Base-by-base conservation (phyloP, 116 monocot species). In the Dioscorea cayenensis region DNA sequence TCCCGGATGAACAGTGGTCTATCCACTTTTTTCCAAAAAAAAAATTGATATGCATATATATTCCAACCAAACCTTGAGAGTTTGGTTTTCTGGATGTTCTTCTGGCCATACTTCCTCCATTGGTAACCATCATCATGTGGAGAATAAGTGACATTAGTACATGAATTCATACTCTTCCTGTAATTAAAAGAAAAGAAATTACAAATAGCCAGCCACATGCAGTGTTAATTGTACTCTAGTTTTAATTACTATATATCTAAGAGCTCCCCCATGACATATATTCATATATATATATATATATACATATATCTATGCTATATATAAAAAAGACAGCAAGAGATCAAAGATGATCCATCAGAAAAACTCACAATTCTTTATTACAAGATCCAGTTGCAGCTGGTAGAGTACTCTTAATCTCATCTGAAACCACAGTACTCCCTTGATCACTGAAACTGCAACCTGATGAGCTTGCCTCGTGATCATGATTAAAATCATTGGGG, bases 51-150 rank as follows among this genome's bases (percentile, higher is more conserved):
- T n/a, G n/a, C n/a, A n/a, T n/a, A n/a, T n/a, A n/a, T n/a, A 25
- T 4, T 14, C 4, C 16, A 7, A n/a, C 13, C 17, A 9, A 23
- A 78, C 78, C 72, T 78, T 71, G 49, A 20, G 20, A 43, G 63
- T 14, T 72, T 66, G n/a, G 35, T 16, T 2, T 50, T 62, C 5
- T 43, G 25, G 52, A 78, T 72, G 18, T 72, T 52, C 65, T 78
- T 78, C 25, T 78, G 63, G 28, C 78, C 78, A 59, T 78, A 78
- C 50, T 78, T 78, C 51, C 78, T 78, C 78, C 78, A 78, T 38
- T 66, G 72, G 35, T 78, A 59, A 49, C 78, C 78, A 35, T 78
- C 73, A 48, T 67, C 20, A 60, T 72, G 59, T 3, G 73, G 73
- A 10, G 59, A 36, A 36, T n/a, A 66, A 14, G 78, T 78, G 5